These are phyloP conservation scores for Phaffia rhodozyma DNA, from an alignment of 1,284 basidiomycete species.

Conservation along the genomic window DNA sequence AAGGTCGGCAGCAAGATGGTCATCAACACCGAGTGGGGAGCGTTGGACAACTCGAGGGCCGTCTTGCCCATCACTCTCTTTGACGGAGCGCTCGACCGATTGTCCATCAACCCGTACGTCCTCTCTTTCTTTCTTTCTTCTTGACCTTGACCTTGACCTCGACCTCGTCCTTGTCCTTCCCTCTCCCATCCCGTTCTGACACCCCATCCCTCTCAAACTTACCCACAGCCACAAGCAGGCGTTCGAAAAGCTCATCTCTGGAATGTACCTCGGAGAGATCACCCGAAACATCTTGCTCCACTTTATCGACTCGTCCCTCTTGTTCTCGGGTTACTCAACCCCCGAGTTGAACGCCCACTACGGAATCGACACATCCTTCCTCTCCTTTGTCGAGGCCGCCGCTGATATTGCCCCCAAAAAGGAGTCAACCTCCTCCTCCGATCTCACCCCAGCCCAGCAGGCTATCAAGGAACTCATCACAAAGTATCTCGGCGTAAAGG, in stretches of 20 bases:
- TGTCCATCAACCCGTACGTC: conserved; percentile 70
- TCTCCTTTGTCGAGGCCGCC: conserved; percentile 67
- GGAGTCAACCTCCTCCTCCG: conserved; percentile 16
- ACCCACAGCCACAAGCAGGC: conserved; percentile 60
- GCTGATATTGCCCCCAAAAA: conserved; percentile 19
- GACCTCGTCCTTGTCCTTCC: neutral
- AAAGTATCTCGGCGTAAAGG: conserved; percentile 48
- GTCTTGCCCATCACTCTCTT: conserved; percentile 82
- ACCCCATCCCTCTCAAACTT: neutral
- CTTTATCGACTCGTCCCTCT: conserved; percentile 57
- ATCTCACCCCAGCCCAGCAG: conserved; percentile 12
- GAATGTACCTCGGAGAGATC: conserved; percentile 94
- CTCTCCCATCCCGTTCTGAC: neutral
- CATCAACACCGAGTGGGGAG: conserved; percentile 96
- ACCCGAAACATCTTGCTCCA: conserved; percentile 73
- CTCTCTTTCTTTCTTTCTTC: neutral
- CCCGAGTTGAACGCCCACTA: conserved; percentile 71
- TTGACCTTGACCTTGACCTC: too few relatives aligned
- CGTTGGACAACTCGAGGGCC: conserved; percentile 82
- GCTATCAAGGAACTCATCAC: conserved; percentile 47
- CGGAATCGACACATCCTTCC: conserved; percentile 81
- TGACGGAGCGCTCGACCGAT: conserved; percentile 84
- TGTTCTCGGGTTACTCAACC: conserved; percentile 73
- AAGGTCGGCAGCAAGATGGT: conserved; percentile 65
- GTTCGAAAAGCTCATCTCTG: conserved; percentile 97